phyloP scores from a whole-genome alignment of 306 rosid species.

The Prunus davidiana region DNA sequence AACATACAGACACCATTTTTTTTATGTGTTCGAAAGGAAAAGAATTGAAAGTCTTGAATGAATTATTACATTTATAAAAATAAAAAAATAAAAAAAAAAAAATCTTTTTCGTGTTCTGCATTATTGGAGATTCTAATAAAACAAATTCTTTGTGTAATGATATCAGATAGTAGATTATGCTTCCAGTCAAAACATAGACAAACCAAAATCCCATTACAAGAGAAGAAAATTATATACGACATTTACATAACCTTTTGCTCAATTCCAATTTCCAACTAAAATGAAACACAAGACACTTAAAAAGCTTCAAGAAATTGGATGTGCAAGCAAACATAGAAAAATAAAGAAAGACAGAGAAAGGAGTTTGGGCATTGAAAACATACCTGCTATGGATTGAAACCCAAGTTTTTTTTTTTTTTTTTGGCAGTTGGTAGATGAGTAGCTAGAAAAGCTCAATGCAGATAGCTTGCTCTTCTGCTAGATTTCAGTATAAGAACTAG shows the following conservation, averaged over 20 bases:
- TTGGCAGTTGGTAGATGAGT: neutral
- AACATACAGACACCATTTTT: neutral
- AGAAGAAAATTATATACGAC: neutral
- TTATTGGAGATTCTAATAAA: no score
- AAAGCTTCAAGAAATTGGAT: neutral
- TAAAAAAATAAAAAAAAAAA: no score
- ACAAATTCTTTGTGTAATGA: no score
- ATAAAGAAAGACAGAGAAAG: neutral
- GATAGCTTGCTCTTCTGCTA: neutral
- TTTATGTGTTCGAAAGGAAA: neutral
- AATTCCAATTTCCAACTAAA: neutral
- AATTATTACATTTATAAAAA: no score
- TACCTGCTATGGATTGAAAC: conserved; percentile 1
- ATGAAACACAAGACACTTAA: neutral
- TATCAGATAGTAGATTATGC: no score
- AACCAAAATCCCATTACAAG: neutral
- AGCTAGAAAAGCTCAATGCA: neutral
- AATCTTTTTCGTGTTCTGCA: no score
- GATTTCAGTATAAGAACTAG: neutral
- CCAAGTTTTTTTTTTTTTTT: no score
- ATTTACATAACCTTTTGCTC: neutral
- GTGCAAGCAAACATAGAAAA: neutral
- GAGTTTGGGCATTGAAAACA: neutral
- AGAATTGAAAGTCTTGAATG: no score
- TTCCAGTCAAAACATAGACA: neutral